Base-by-base conservation (phyloP, 2,329 filamentous ascomycete genomes). In the Pseudogymnoascus sp. region DNA sequence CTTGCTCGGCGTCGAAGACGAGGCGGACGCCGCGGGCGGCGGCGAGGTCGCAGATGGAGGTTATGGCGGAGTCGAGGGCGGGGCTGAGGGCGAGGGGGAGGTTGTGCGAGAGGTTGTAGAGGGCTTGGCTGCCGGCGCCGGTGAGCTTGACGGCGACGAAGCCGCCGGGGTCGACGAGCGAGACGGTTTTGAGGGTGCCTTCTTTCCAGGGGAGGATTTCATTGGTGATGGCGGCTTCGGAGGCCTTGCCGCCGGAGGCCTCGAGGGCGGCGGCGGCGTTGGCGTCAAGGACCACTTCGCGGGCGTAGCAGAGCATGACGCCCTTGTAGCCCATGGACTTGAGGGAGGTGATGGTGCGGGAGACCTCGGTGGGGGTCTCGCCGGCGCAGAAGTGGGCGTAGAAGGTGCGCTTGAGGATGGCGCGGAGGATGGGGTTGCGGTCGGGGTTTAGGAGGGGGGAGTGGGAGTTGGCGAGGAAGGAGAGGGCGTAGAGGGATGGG, bases 321-420 rank as follows among this genome's bases (percentile, higher is more conserved):
- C 92, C 93, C 24, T 84, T 84, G 72, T 91, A 96, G 1, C 93
- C 93, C 50, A 93, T 85, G 33, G 79, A 75, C 74, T 91, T 90
- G 8, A 96, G 79, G 1, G 81, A 78, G 1, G 80, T 72, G 31
- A 91, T 84, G 0, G 89, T 92, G 31, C 73, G 76, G 43, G 80
- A 78, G 1, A 96, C 88, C 75, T 96, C 90, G 1, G 74, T 70
- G 0, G 82, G 79, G 59, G 84, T 89, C 75, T 92, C 89, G 28
- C 93, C 93, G 0, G 90, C 91, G 75, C 93, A 97, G 75, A 96
- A 97, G 71, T 97, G 93, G 24, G 87, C 86, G 74, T 96, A 96
- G 70, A 96, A 92, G 0, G 91, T 96, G 72, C 87, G 84, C 73
- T 92, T 91, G 60, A 96, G 79, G 43, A 92, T 72, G 65, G 79